Evolutionary conservation across 2,329 filamentous ascomycete species (phyloP), one percentile per base, ranked within the genome.

Genomic region (Dothistroma septosporum): DNA sequence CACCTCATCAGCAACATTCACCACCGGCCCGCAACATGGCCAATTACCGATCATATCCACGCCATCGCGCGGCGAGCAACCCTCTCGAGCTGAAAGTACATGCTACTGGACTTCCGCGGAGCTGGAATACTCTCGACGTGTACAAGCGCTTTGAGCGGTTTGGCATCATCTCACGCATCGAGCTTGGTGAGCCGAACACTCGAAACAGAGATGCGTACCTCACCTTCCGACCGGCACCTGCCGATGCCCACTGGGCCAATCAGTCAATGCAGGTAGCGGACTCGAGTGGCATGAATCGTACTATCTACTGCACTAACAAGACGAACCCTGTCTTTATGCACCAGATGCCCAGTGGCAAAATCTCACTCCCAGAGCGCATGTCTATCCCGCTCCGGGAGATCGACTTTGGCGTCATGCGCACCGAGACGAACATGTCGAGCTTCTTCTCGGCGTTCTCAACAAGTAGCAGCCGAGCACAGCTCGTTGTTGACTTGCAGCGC

Each of bases 401-500:
- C 1, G 80, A 85, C 19, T 88, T 92, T 66, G 89, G 90, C 0
- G 77, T 85, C 46, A 79, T 85, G 75, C 67, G 81, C 1, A 74
- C 79, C 0, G 79, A 83, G 4, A 76, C 75, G 2, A 77, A 78
- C 0, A 85, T 92, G 80, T 82, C 87, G 70, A 73, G 79, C 9
- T 83, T 90, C 80, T 82, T 81, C 56, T 80, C 77, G 1, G 68
- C 79, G 7, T 63, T 66, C 14, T 57, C 72, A 4, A 64, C 61
- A 5, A 53, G 46, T 3, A 46, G 62, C 5, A 65, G 67, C 4
- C 52, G 64, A 2, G 64, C 79, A 2, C 69, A 69, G 16, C 59
- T 82, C 50, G 69, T 72, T 10, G 65, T 83, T 5, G 76, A 83
- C 57, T 60, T 83, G 37, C 72, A 70, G 35, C 73, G 73, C 4